phyloP scores from a whole-genome alignment of 108 stramenopile genomes.

The Thalassiosira profunda region DNA sequence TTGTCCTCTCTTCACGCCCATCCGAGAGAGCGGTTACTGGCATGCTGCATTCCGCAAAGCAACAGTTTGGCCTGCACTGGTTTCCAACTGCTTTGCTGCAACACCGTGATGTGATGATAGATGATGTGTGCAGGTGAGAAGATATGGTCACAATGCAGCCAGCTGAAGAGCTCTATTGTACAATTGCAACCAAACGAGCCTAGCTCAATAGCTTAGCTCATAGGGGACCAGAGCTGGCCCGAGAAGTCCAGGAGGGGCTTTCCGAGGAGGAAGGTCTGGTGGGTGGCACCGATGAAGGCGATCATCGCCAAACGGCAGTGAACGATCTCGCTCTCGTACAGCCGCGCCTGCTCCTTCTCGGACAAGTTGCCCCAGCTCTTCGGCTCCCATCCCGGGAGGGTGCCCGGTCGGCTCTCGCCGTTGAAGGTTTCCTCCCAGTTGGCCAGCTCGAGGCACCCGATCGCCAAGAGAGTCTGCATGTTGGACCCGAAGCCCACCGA shows the following conservation, averaged over 20 bases:
- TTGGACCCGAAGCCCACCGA: slow-evolving; percentile 82
- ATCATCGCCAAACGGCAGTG: slow-evolving; percentile 95
- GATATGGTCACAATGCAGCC: not conserved
- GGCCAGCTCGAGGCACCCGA: slow-evolving; percentile 71
- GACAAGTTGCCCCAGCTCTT: slow-evolving; percentile 45
- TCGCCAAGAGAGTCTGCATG: slow-evolving; percentile 79
- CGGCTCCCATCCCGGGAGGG: slow-evolving; percentile 65
- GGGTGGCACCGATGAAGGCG: slow-evolving; percentile 83
- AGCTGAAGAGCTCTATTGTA: not conserved
- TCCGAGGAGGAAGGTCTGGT: slow-evolving; percentile 86
- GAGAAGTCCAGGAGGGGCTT: slow-evolving; percentile 72
- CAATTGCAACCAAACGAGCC: not conserved
- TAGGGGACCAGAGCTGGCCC: too few species aligned
- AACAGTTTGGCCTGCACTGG: not conserved
- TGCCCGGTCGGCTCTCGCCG: slow-evolving; percentile 80
- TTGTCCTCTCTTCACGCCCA: slow-evolving; percentile 8
- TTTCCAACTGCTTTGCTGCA: not conserved
- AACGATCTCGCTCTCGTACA: slow-evolving; percentile 69
- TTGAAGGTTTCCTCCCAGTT: slow-evolving; percentile 72
- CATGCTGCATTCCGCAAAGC: slow-evolving; percentile 2
- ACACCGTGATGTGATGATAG: too few species aligned
- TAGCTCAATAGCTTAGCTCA: not conserved
- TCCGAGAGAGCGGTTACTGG: not conserved
- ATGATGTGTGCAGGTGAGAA: too few species aligned
- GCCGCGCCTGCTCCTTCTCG: slow-evolving; percentile 46